These are phyloP conservation scores for Peniophora sp. DNA, from an alignment of 1,284 basidiomycete genomes.

Conservation along the genomic window DNA sequence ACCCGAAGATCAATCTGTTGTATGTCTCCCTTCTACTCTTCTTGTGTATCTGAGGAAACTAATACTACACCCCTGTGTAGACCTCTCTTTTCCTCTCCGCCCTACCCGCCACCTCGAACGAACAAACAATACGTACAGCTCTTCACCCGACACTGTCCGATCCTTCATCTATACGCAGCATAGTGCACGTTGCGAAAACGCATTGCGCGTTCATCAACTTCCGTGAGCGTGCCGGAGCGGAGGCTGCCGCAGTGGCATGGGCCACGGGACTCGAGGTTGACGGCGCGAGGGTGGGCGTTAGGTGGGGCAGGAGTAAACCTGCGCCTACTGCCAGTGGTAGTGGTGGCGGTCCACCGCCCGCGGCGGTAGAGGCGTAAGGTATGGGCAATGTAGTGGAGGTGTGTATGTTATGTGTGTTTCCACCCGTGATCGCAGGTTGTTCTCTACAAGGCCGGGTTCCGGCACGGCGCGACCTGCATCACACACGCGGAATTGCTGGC, in stretches of 20 bases:
- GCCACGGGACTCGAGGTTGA: constrained; percentile 83
- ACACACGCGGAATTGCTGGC: no score
- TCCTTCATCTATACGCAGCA: constrained; percentile 66
- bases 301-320: constrained; percentile 77
- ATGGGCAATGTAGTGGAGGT: no score
- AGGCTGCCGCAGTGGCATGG: constrained; percentile 82
- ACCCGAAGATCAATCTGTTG: constrained; percentile 82
- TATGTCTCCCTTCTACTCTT: constrained; percentile 32
- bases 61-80: constrained; percentile 30
- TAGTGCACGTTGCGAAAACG: constrained; percentile 83
- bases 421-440: no score
- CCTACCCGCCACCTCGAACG: constrained; percentile 68
- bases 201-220: constrained; percentile 97
- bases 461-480: no score
- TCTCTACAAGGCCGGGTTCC: no score
- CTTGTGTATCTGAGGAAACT: neutral
- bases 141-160: constrained; percentile 69
- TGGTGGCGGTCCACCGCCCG: neutral
- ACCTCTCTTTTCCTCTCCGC: constrained; percentile 89
- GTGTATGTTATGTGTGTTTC: no score
- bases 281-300: constrained; percentile 67
- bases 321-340: neutral
- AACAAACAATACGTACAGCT: constrained; percentile 71
- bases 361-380: neutral
- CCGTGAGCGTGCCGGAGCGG: constrained; percentile 71